These are phyloP conservation scores for Saprolegnia parasitica DNA, from an alignment of 352 stramenopile species.

Conservation along the genomic window DNA sequence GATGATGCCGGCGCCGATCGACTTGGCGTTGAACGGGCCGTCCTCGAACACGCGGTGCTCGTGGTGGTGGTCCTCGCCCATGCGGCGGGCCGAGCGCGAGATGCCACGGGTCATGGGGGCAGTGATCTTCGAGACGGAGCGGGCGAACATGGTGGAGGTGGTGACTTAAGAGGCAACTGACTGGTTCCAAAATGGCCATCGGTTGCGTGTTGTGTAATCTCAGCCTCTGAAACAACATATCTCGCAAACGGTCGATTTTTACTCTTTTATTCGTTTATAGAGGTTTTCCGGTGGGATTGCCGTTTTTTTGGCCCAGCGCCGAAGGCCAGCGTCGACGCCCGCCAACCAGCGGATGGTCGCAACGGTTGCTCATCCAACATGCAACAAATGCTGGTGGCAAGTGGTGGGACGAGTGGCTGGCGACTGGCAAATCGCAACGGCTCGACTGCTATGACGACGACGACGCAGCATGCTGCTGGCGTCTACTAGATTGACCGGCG, in stretches of 20 bases:
- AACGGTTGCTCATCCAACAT: background rate
- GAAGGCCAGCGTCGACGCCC: constrained; percentile 6
- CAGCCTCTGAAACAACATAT: constrained; percentile 16
- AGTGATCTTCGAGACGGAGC: constrained; percentile 14
- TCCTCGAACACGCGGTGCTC: constrained; percentile 81
- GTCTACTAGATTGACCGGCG: too few species aligned
- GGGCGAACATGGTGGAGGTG: constrained; percentile 22
- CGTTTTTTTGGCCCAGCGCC: background rate
- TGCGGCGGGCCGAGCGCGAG: constrained; percentile 67
- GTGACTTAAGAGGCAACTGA: constrained; percentile 16
- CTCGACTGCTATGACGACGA: too few species aligned
- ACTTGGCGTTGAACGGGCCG: constrained; percentile 71
- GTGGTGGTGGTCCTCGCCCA: constrained; percentile 74
- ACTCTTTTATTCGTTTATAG: constrained; percentile 11
- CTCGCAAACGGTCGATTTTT: constrained; percentile 20
- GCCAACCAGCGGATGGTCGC: background rate
- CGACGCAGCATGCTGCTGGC: too few species aligned
- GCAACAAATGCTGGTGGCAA: too few species aligned
- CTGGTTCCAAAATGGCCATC: constrained; percentile 27
- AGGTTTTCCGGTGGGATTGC: background rate
- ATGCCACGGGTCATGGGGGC: constrained; percentile 46
- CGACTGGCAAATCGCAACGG: too few species aligned
- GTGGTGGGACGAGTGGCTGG: too few species aligned
- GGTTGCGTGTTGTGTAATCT: background rate
- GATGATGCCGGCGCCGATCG: constrained; percentile 50